Evolutionary conservation across 75 land plant genomes (phyloP).

Genomic region (Picea glauca): DNA sequence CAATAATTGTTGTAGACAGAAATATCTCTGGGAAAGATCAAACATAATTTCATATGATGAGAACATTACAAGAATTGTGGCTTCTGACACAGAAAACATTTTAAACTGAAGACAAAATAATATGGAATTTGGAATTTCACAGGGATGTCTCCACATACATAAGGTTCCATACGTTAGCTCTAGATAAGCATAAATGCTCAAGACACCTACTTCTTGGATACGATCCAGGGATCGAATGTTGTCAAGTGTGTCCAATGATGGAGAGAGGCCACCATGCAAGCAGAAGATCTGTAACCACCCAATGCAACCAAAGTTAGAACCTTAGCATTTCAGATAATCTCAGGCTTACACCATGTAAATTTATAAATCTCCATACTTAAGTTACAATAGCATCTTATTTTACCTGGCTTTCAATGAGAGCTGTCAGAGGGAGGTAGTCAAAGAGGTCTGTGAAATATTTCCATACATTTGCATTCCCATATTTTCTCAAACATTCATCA

Average conservation of each 20-base stretch:
- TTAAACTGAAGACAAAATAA: neutral
- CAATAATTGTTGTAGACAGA: too few relatives aligned
- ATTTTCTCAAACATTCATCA: conserved; percentile 84
- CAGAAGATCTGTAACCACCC: conserved; percentile 59
- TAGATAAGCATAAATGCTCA: neutral
- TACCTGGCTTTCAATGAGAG: conserved; percentile 82
- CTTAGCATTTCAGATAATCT: too few relatives aligned
- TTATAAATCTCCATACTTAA: neutral
- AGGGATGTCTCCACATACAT: neutral
- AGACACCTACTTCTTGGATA: conserved; percentile 67
- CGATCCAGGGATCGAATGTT: conserved; percentile 82
- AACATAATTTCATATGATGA: neutral
- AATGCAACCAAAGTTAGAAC: too few relatives aligned
- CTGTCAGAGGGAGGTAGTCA: conserved; percentile 78
- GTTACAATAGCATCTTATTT: neutral
- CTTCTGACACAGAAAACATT: neutral
- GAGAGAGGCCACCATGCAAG: conserved; percentile 92
- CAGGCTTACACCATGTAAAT: too few relatives aligned
- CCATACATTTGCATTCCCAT: conserved; percentile 94
- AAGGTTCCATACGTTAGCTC: neutral
- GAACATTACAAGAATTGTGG: neutral
- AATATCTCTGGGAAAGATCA: neutral
- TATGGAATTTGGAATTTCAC: neutral
- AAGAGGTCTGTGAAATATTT: conserved; percentile 83
- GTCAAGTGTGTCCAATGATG: conserved; percentile 85